Conservation (phyloP, 2,329 filamentous ascomycete genomes). For the Trichophyton simii region DNA sequence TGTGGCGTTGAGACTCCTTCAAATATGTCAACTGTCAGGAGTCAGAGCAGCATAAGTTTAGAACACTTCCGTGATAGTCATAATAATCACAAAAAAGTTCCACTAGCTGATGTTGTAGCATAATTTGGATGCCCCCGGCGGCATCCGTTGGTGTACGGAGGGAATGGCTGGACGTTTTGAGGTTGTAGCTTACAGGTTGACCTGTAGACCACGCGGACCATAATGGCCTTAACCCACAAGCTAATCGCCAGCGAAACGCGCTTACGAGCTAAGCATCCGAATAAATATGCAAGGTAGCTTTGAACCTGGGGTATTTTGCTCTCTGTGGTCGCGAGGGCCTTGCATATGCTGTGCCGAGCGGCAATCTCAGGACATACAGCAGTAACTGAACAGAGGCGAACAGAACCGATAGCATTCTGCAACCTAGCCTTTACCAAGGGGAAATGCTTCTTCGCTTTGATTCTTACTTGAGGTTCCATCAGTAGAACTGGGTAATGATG, state of each 20-base stretch:
- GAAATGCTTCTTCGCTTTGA: background rate
- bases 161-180: background rate
- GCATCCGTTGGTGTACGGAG: constrained; percentile 1
- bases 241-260: background rate
- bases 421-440: background rate
- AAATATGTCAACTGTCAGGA: background rate
- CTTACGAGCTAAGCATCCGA: constrained; percentile 1
- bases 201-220: background rate
- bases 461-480: background rate
- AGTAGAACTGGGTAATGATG: background rate
- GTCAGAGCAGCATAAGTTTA: background rate
- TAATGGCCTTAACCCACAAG: background rate
- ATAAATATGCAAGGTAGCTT: background rate
- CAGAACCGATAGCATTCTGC: background rate
- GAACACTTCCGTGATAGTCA: background rate
- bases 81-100: background rate
- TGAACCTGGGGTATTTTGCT: background rate
- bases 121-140: background rate
- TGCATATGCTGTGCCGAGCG: background rate
- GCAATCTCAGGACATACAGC: background rate
- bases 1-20: background rate
- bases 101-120: background rate
- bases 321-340: background rate
- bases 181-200: background rate
- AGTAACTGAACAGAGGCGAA: background rate